phyloP scores from a whole-genome alignment of 1,139 yeast genomes.

The Hansenula lynferdii region DNA sequence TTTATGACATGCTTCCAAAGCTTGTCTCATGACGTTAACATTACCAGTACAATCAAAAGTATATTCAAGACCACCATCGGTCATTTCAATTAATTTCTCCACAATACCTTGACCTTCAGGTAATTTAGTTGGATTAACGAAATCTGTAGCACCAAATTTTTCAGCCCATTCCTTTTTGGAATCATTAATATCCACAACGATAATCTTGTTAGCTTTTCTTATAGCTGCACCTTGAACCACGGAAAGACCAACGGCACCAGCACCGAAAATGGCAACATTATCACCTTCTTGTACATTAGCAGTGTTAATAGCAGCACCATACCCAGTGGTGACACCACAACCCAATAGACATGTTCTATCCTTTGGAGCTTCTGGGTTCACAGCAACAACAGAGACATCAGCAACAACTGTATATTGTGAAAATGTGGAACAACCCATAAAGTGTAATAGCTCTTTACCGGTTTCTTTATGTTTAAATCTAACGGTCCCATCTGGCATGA shows the following conservation, averaged over 20 bases:
- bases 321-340: constrained; percentile 98
- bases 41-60: constrained; percentile 99
- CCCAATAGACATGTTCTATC: constrained; percentile 92
- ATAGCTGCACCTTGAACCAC: constrained; percentile 92
- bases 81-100: constrained; percentile 77
- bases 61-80: constrained; percentile 95
- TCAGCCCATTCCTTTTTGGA: constrained; percentile 80
- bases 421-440: constrained; percentile 97
- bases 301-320: constrained; percentile 94
- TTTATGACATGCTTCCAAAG: constrained; percentile 95
- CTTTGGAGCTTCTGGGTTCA: constrained; percentile 75
- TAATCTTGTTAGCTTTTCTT: constrained; percentile 77
- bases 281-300: constrained; percentile 92
- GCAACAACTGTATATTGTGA: constrained; percentile 97
- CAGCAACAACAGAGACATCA: constrained; percentile 95
- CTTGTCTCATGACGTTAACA: constrained; percentile 89
- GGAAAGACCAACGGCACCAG: constrained; percentile 94
- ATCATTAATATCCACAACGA: constrained; percentile 84
- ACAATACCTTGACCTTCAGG: constrained; percentile 75
- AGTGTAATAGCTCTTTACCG: constrained; percentile 82
- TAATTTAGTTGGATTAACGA: constrained; percentile 76
- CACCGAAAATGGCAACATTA: constrained; percentile 94
- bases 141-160: constrained; percentile 94
- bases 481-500: constrained; percentile 94
- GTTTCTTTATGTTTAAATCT: constrained; percentile 68